These are phyloP conservation scores for Cyclostephanos tholiformis DNA, from an alignment of 108 stramenopile species.

Conservation along the genomic window DNA sequence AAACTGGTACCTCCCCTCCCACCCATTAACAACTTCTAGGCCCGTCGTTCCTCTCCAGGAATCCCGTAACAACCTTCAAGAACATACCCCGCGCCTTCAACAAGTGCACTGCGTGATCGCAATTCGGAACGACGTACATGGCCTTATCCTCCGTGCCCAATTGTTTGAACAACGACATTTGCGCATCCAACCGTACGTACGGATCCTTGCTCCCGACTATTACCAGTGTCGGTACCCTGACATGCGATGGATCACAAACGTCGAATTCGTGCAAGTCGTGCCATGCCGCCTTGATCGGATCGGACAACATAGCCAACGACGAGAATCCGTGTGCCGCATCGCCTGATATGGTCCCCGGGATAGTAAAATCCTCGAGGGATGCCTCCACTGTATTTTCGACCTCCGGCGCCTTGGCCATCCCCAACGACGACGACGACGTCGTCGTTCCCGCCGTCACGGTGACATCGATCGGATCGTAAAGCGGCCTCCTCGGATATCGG, in stretches of 20 bases:
- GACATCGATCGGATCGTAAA: constrained; percentile 38
- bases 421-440: not conserved
- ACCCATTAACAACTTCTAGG: too few relatives aligned
- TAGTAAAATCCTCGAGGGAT: constrained; percentile 87
- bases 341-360: constrained; percentile 78
- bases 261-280: constrained; percentile 85
- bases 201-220: constrained; percentile 79
- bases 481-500: constrained; percentile 72
- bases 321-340: constrained; percentile 74
- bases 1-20: too few relatives aligned
- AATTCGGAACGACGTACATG: constrained; percentile 33
- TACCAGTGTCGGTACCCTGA: constrained; percentile 78
- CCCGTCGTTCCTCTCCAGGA: constrained; percentile 39
- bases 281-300: constrained; percentile 87
- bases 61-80: constrained; percentile 38
- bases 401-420: constrained; percentile 17
- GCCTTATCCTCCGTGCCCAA: constrained; percentile 55
- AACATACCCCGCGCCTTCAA: constrained; percentile 45
- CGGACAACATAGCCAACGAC: constrained; percentile 66
- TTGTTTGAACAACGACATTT: constrained; percentile 64
- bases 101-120: constrained; percentile 47
- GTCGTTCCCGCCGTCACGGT: constrained; percentile 2
- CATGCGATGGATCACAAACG: constrained; percentile 71
- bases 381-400: constrained; percentile 64
- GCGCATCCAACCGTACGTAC: constrained; percentile 68